A percentile compares a stretch with the other conserved stretches of the same genome.
phyloP scores from a whole-genome alignment of 257 asterid species.

The Primulina huaijiensis region DNA sequence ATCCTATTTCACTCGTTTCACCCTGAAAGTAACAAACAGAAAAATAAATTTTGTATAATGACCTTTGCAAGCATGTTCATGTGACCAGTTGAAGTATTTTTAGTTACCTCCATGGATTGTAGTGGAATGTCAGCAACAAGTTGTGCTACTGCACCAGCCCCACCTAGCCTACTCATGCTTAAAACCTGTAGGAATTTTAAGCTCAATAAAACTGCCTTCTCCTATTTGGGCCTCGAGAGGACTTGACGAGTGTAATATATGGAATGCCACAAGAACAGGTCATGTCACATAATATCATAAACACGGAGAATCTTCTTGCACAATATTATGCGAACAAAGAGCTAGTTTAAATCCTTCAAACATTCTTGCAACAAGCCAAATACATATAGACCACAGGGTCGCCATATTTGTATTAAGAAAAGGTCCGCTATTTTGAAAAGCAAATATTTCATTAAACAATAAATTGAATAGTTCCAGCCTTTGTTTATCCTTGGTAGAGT shows the following conservation, averaged over 20 bases:
- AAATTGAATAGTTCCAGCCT: neutral
- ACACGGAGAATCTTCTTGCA: neutral
- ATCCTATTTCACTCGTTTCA: conserved; percentile 45
- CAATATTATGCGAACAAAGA: neutral
- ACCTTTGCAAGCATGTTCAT: neutral
- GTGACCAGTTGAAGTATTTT: neutral
- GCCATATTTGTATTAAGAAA: neutral
- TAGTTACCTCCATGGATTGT: conserved; percentile 64
- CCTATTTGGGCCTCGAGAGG: neutral
- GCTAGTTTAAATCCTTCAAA: neutral
- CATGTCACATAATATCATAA: neutral
- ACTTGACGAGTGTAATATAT: neutral
- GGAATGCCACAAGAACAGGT: neutral
- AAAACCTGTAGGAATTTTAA: conserved; percentile 45
- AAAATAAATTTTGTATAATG: conserved; percentile 8
- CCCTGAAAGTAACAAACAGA: conserved; percentile 35
- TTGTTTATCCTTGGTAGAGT: too few relatives aligned
- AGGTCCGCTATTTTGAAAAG: neutral
- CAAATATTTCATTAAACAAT: neutral
- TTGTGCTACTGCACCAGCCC: conserved; percentile 88
- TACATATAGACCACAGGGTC: neutral
- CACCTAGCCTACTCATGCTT: conserved; percentile 93
- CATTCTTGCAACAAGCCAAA: neutral
- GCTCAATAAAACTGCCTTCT: neutral
- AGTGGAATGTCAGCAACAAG: conserved; percentile 79